Evolutionary conservation across 73 alveolate species (phyloP).

Genomic region (Paramecium caudatum): DNA sequence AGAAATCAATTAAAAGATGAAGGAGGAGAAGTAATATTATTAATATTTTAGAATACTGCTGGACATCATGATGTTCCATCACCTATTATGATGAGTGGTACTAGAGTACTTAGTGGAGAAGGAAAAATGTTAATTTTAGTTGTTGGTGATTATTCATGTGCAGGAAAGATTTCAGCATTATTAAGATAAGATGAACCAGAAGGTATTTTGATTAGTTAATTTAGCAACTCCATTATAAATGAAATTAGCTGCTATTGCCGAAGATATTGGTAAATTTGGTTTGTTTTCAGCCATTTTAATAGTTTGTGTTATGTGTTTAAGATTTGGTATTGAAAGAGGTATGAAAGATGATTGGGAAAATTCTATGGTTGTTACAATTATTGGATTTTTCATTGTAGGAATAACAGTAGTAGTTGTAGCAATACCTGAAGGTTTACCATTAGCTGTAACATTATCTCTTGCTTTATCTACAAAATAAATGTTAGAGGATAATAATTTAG

Average conservation of each 20-base stretch:
- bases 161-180: conserved; percentile 75
- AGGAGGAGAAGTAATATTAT: conserved; percentile 68
- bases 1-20: conserved; percentile 68
- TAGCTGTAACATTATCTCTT: conserved; percentile 90
- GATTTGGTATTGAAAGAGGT: conserved; percentile 85
- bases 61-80: conserved; percentile 85
- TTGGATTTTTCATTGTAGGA: conserved; percentile 87
- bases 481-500: conserved; percentile 87
- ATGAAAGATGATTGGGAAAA: conserved; percentile 79
- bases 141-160: conserved; percentile 75
- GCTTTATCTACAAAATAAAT: conserved; percentile 91
- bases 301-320: conserved; percentile 81
- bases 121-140: conserved; percentile 76
- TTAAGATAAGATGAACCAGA: conserved; percentile 77
- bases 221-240: conserved; percentile 95
- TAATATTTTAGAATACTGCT: conserved; percentile 78
- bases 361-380: conserved; percentile 75
- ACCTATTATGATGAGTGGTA: conserved; percentile 89
- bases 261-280: conserved; percentile 94
- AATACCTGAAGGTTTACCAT: conserved; percentile 97
- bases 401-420: conserved; percentile 91
- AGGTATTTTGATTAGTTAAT: conserved; percentile 68
- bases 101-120: conserved; percentile 77
- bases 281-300: conserved; percentile 91
- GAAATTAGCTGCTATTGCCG: conserved; percentile 95